Conservation (phyloP, 768 basidiomycete genomes). For the Punctularia strigosozonata region DNA sequence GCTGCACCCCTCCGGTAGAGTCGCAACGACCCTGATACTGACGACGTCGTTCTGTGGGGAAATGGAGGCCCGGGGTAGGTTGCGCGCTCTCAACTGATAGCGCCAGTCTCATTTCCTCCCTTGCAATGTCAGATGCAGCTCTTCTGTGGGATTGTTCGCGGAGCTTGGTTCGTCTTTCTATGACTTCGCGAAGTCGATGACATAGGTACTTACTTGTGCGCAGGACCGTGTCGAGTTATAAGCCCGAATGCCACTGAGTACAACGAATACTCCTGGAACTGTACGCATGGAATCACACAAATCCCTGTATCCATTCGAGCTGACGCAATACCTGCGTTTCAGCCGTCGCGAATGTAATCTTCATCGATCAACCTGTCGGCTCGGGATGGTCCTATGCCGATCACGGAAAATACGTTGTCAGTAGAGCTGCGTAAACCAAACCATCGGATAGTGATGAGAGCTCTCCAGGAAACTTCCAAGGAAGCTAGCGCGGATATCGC, state of each 20-base stretch:
- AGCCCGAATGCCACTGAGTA: constrained; percentile 36
- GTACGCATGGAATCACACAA: no score
- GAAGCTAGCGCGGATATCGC: constrained; percentile 63
- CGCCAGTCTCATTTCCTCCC: neutral
- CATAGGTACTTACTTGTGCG: constrained; percentile 1
- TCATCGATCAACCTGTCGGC: constrained; percentile 28
- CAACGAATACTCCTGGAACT: constrained; percentile 57
- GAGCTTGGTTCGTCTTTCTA: constrained; percentile 26
- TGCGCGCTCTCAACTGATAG: constrained; percentile 17
- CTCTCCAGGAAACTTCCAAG: constrained; percentile 47
- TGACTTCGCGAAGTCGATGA: no score
- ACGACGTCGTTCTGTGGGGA: constrained; percentile 22
- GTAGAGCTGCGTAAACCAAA: constrained; percentile 10
- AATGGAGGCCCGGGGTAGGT: constrained; percentile 24
- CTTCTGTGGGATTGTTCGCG: constrained; percentile 29
- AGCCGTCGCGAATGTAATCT: constrained; percentile 48
- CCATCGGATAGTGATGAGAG: no score
- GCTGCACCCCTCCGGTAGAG: no score
- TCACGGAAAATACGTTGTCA: constrained; percentile 45
- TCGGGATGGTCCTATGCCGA: constrained; percentile 34
- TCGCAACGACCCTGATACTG: constrained; percentile 19
- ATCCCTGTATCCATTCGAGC: no score
- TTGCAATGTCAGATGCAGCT: constrained; percentile 14
- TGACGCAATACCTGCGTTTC: no score
- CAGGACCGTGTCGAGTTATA: constrained; percentile 63